Evolutionary conservation across 2,329 filamentous ascomycete genomes (phyloP).

Genomic region (Penicillium sp.): DNA sequence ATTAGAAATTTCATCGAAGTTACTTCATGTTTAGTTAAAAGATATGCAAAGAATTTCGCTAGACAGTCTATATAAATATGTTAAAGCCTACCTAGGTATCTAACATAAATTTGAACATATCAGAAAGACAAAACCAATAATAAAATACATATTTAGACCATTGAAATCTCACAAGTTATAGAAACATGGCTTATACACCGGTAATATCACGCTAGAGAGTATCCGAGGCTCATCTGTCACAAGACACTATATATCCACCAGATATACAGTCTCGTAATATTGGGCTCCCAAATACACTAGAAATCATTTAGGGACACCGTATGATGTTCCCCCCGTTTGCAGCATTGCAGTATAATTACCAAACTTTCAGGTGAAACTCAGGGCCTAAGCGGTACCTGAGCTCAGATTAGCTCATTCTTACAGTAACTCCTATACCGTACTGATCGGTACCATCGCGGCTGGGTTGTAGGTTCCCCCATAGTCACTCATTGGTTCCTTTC

Average conservation of each 20-base stretch:
- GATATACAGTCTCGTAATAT: background rate
- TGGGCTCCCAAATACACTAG: background rate
- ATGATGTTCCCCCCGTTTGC: conserved; percentile 7
- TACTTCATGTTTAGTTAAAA: background rate
- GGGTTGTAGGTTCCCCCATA: background rate
- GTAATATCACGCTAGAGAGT: background rate
- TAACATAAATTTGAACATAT: background rate
- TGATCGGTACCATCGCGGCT: conserved; percentile 7
- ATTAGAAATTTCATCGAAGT: background rate
- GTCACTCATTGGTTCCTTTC: conserved; percentile 19
- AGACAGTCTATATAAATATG: background rate
- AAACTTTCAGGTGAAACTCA: background rate
- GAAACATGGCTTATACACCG: background rate
- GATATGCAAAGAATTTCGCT: background rate
- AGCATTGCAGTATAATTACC: conserved; percentile 15
- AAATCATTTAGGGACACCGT: background rate
- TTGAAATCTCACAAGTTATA: background rate
- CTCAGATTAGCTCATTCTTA: conserved; percentile 11
- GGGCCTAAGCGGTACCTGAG: conserved; percentile 7
- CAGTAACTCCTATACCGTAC: conserved; percentile 11
- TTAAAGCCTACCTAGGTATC: background rate
- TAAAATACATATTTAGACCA: background rate
- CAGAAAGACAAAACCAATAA: background rate
- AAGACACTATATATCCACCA: background rate
- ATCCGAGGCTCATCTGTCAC: conserved; percentile 5